Conservation (phyloP, 2,329 filamentous ascomycete genomes). For the Aureobasidium sp. region DNA sequence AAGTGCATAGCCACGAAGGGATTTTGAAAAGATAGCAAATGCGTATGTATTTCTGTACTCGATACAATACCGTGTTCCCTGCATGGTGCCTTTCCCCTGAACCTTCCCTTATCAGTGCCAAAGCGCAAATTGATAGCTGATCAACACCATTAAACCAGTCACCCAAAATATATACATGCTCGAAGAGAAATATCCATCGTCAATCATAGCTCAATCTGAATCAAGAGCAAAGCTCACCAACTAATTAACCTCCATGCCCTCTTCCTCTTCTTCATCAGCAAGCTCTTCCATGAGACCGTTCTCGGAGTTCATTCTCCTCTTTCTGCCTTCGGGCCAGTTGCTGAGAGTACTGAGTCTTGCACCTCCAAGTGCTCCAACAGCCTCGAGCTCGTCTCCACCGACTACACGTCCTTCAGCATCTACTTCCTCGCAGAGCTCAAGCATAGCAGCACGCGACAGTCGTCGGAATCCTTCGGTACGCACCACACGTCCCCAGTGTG, state of each 20-base stretch:
- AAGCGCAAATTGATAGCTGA: background rate
- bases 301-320: conserved; percentile 29
- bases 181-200: background rate
- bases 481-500: conserved; percentile 90
- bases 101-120: background rate
- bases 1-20: background rate
- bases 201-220: conserved; percentile 5
- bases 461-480: conserved; percentile 79
- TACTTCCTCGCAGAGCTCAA: conserved; percentile 88
- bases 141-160: background rate
- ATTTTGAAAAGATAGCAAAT: background rate
- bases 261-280: conserved; percentile 18
- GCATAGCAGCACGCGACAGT: conserved; percentile 67
- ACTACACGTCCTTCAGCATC: conserved; percentile 89
- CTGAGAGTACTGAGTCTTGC: conserved; percentile 35
- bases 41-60: background rate
- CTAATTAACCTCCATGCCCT: conserved; percentile 24
- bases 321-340: conserved; percentile 30
- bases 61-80: background rate
- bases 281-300: conserved; percentile 23
- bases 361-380: conserved; percentile 45
- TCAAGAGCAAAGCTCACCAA: background rate
- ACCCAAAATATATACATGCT: conserved; percentile 7
- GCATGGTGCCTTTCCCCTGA: background rate
- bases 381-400: conserved; percentile 72